Conservation (phyloP, 768 basidiomycete species). For the Xerocomus potaroensis region DNA sequence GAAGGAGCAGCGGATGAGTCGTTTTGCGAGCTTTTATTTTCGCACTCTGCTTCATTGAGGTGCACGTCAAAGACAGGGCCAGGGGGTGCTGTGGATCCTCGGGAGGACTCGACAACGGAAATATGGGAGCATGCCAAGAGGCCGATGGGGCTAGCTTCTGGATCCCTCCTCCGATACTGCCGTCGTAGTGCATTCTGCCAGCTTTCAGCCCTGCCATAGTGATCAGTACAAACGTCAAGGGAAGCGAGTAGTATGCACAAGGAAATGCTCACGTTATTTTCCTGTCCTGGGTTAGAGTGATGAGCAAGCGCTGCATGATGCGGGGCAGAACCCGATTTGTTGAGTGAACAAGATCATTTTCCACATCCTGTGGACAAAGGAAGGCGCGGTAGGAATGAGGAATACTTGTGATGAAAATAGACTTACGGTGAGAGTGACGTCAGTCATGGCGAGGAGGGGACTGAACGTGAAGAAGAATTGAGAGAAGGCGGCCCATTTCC, state of each 20-base stretch:
- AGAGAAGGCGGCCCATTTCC: slow-evolving; percentile 91
- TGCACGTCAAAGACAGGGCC: slow-evolving; percentile 6
- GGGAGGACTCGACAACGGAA: slow-evolving; percentile 24
- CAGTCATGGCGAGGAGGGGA: slow-evolving; percentile 63
- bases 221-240: slow-evolving; percentile 14
- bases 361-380: slow-evolving; percentile 56
- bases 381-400: slow-evolving; percentile 6
- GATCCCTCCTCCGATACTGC: slow-evolving; percentile 72
- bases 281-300: slow-evolving; percentile 73
- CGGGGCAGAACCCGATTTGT: slow-evolving; percentile 61
- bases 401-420: background rate
- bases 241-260: slow-evolving; percentile 14
- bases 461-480: slow-evolving; percentile 89
- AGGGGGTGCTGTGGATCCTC: slow-evolving; percentile 26
- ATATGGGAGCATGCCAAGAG: slow-evolving; percentile 33
- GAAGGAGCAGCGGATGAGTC: slow-evolving; percentile 2
- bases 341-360: slow-evolving; percentile 65
- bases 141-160: slow-evolving; percentile 68
- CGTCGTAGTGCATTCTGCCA: slow-evolving; percentile 77
- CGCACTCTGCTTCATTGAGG: slow-evolving; percentile 4
- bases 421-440: slow-evolving; percentile 64
- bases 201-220: slow-evolving; percentile 53
- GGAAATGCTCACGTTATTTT: slow-evolving; percentile 61
- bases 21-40: slow-evolving; percentile 14
- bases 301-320: slow-evolving; percentile 70